Percentiles rank a stretch among this genome's conserved stretches.
Evolutionary conservation across 2,329 filamentous ascomycete genomes (phyloP).

Genomic region (Nothomitra cinnamomea): DNA sequence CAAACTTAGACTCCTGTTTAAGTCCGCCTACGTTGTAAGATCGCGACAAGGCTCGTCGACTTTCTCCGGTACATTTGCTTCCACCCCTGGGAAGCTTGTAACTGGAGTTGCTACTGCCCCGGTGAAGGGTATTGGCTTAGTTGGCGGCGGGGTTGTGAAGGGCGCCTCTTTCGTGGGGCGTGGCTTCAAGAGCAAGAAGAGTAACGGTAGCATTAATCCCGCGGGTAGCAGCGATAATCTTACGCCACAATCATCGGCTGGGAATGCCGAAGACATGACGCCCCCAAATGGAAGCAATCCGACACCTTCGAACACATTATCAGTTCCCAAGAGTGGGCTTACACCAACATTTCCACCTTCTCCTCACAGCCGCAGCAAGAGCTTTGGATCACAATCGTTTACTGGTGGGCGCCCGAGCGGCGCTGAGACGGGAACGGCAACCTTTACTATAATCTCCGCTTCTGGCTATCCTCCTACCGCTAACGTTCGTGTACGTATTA

Average conservation of each 20-base stretch:
- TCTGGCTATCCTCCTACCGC: slow-evolving; percentile 58
- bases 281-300: neutral
- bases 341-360: slow-evolving; percentile 13
- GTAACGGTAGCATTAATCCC: slow-evolving; percentile 26
- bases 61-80: slow-evolving; percentile 75
- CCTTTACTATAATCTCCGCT: slow-evolving; percentile 64
- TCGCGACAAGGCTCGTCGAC: slow-evolving; percentile 80
- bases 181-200: slow-evolving; percentile 60
- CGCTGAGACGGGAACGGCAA: slow-evolving; percentile 53
- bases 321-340: neutral
- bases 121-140: slow-evolving; percentile 77
- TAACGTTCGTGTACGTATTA: slow-evolving; percentile 63
- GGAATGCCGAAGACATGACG: neutral
- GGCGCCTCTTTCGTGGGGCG: slow-evolving; percentile 82
- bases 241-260: neutral
- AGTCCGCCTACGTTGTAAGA: slow-evolving; percentile 76
- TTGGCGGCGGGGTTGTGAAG: slow-evolving; percentile 67
- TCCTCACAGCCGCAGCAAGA: slow-evolving; percentile 29
- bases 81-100: slow-evolving; percentile 69
- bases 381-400: slow-evolving; percentile 42
- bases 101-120: slow-evolving; percentile 66
- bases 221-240: slow-evolving; percentile 14
- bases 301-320: neutral
- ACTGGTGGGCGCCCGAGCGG: slow-evolving; percentile 31
- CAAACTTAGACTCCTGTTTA: slow-evolving; percentile 75